phyloP scores from a whole-genome alignment of 1,284 basidiomycete genomes.

The Ustilago tritici region DNA sequence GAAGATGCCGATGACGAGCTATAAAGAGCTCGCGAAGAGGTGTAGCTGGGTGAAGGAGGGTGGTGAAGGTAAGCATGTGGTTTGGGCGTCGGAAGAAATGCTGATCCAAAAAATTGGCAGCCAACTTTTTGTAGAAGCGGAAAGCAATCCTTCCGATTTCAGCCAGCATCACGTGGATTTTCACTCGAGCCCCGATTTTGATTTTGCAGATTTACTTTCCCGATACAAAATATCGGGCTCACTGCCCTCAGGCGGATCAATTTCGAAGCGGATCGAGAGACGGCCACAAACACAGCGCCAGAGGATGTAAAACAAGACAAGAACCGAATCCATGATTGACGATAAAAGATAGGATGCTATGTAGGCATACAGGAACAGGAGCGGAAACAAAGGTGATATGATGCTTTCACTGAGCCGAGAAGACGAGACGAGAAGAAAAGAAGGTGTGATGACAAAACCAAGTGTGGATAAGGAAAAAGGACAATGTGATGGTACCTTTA shows the following conservation, averaged over 20 bases:
- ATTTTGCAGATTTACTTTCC: neutral
- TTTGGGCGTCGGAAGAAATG: slow-evolving; percentile 6
- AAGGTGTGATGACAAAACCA: neutral
- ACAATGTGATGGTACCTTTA: neutral
- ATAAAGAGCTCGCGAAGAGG: neutral
- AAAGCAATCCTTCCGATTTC: slow-evolving; percentile 17
- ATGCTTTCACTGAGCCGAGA: neutral
- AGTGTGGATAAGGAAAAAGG: neutral
- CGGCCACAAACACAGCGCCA: neutral
- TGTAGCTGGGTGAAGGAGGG: too few species aligned
- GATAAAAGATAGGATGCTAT: slow-evolving; percentile 5
- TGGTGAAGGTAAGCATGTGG: too few species aligned
- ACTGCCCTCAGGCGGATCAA: too few species aligned
- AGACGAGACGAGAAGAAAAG: slow-evolving; percentile 5
- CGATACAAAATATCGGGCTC: neutral
- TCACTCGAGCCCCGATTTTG: slow-evolving; percentile 4
- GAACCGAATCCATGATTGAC: slow-evolving; percentile 10
- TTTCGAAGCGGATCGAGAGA: too few species aligned
- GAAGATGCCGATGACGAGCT: neutral
- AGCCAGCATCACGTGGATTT: slow-evolving; percentile 32
- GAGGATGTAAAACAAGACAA: neutral
- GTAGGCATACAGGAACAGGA: slow-evolving; percentile 9
- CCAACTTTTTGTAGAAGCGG: slow-evolving; percentile 4
- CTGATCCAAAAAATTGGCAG: slow-evolving; percentile 19
- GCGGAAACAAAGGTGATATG: neutral